A percentile compares a stretch with the other conserved stretches of the same genome.
phyloP scores from a whole-genome alignment of 305 asterid species.

The Plantago coronopus region DNA sequence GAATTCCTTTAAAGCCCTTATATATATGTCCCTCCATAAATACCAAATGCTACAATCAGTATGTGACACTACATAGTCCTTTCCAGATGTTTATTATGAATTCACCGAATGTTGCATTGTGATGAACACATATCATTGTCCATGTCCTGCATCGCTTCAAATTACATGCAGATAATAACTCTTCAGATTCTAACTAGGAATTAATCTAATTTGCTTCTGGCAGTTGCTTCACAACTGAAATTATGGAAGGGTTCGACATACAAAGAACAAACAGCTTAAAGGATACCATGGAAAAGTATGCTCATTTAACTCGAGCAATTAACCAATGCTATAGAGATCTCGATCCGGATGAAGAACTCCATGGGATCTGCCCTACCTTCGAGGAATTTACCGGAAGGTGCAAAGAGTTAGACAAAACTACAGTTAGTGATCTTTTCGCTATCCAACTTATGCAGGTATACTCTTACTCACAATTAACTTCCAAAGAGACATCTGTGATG shows the following conservation, averaged over 20 bases:
- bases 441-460: slow-evolving; percentile 94
- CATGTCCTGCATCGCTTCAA: not conserved
- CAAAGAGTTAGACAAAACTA: slow-evolving; percentile 77
- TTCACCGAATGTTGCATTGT: too few species aligned
- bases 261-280: slow-evolving; percentile 82
- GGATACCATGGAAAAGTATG: slow-evolving; percentile 79
- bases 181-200: slow-evolving; percentile 16
- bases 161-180: not conserved
- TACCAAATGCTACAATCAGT: too few species aligned
- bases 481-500: not conserved
- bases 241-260: slow-evolving; percentile 93
- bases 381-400: slow-evolving; percentile 64
- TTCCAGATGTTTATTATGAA: too few species aligned
- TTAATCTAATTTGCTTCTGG: slow-evolving; percentile 28
- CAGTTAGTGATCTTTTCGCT: slow-evolving; percentile 83
- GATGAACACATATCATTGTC: not conserved
- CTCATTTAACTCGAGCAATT: slow-evolving; percentile 77
- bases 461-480: slow-evolving; percentile 5
- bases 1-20: too few species aligned
- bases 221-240: slow-evolving; percentile 98
- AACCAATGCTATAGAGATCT: slow-evolving; percentile 54
- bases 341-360: slow-evolving; percentile 39
- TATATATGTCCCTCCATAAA: too few species aligned
- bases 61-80: too few species aligned
- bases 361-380: slow-evolving; percentile 54